Conservation (phyloP, 768 basidiomycete genomes). For the Clavaria fumosa region DNA sequence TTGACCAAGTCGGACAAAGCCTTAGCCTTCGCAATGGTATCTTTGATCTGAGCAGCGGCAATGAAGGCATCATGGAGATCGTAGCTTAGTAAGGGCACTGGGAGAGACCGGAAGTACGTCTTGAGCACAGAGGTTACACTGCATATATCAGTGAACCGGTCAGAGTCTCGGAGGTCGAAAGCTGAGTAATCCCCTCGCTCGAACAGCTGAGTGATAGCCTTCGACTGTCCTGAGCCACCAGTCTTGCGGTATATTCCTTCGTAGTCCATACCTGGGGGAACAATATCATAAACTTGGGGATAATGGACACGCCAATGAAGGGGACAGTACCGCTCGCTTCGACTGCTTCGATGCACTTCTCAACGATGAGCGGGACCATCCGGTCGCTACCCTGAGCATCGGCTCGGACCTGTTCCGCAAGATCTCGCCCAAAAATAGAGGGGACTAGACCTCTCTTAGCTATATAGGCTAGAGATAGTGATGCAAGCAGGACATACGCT, state of each 20-base stretch:
- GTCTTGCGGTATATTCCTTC: conserved; percentile 98
- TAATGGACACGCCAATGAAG: background rate
- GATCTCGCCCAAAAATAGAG: conserved; percentile 86
- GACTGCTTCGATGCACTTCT: conserved; percentile 92
- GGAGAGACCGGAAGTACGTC: conserved; percentile 88
- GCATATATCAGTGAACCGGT: conserved; percentile 94
- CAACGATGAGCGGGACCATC: conserved; percentile 74
- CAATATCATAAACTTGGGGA: background rate
- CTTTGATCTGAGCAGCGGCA: conserved; percentile 52
- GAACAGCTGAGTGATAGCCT: conserved; percentile 86
- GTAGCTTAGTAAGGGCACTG: conserved; percentile 80
- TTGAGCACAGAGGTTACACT: conserved; percentile 95
- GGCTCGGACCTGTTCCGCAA: conserved; percentile 66
- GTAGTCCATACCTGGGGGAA: conserved; percentile 86
- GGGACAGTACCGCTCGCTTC: conserved; percentile 57
- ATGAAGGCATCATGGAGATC: conserved; percentile 88
- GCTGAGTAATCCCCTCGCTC: conserved; percentile 81
- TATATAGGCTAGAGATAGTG: background rate
- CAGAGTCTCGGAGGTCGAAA: conserved; percentile 77
- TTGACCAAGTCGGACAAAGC: conserved; percentile 53
- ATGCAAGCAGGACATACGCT: conserved; percentile 22
- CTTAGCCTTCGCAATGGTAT: conserved; percentile 39
- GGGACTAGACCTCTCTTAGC: conserved; percentile 31
- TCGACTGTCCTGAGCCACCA: conserved; percentile 84
- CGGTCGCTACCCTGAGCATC: conserved; percentile 47